Evolutionary conservation across 768 basidiomycete species (phyloP), one percentile per base, ranked within the genome.

Genomic region (Suillus discolor): DNA sequence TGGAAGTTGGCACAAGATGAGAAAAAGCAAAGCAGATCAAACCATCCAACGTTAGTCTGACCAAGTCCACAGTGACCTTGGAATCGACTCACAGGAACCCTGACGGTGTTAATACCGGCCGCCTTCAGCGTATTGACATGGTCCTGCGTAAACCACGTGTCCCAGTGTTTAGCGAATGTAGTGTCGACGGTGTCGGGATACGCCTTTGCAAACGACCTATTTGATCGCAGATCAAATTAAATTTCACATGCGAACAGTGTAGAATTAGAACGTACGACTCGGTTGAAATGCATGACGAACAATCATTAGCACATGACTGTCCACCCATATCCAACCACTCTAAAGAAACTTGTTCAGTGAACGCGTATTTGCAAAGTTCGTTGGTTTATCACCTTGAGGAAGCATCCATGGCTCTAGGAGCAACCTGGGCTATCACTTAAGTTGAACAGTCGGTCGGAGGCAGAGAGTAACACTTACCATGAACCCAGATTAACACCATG

Each of bases 371-470:
- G 15, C 23, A 31, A 20, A 54, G 6, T 12, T 28, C 42, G 38
- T 11, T 20, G 7, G 9, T 0, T 16, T 1, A 18, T 62, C 66
- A 88, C 88, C 89, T 74, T 81, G 78, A 11, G 90, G 91, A 51
- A 92, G 80, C 91, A 93, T 93, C 92, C 92, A 93, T n/a, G 90
- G 71, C 71, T 93, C 92, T 6, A 92, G 75, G 0, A 93, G 74
- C 60, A 93, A 81, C 92, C 92, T 92, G 63, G 23, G 59, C 12
- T 67, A 51, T 57, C 55, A 23, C 51, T 51, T 31, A 55, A 44
- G 68, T 67, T 54, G 45, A 67, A 41, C 42, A 38, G 13, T 18
- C 38, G 12, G 28, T 36, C 34, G 4, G 13, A 12, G 60, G 16
- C 34, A 20, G 5, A 23, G 13, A 8, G 9, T 4, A 36, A 57